Percentiles rank a stretch among this genome's conserved stretches.
These are phyloP conservation scores for Leccinum pachyderme DNA, from an alignment of 1,284 basidiomycete genomes.

Conservation along the genomic window DNA sequence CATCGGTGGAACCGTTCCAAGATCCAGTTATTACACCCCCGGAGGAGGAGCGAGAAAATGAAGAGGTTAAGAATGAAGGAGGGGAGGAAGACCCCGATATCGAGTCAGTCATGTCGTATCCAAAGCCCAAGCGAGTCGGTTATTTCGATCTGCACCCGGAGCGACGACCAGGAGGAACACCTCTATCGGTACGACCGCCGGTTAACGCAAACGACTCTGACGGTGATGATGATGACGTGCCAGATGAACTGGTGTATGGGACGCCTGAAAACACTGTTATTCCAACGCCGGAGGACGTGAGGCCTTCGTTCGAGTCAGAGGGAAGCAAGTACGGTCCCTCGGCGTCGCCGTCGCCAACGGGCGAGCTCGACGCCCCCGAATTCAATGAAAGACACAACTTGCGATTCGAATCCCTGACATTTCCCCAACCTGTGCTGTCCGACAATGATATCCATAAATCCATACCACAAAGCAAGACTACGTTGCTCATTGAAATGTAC, in stretches of 20 bases:
- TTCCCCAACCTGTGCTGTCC: constrained; percentile 24
- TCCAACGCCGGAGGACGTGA: constrained; percentile 25
- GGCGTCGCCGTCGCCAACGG: constrained; percentile 27
- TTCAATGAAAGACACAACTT: constrained; percentile 32
- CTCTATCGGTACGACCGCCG: constrained; percentile 30
- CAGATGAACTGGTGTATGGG: constrained; percentile 35
- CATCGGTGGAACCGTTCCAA: constrained; percentile 8
- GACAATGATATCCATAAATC: constrained; percentile 27
- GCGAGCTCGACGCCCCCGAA: constrained; percentile 34
- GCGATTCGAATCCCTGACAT: constrained; percentile 31
- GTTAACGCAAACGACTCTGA: constrained; percentile 34
- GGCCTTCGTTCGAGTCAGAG: constrained; percentile 33
- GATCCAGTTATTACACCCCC: constrained; percentile 11
- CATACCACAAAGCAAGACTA: constrained; percentile 54
- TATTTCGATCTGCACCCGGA: constrained; percentile 73
- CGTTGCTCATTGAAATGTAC: constrained; percentile 79
- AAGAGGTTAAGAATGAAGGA: constrained; percentile 28
- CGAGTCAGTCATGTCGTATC: constrained; percentile 36
- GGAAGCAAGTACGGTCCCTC: constrained; percentile 35
- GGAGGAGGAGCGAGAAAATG: not conserved
- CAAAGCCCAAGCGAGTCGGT: constrained; percentile 44
- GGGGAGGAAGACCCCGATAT: constrained; percentile 36
- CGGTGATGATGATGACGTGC: constrained; percentile 29
- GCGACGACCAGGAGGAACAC: constrained; percentile 35
- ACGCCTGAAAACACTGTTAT: constrained; percentile 21